A percentile compares a stretch with the other conserved stretches of the same genome.
phyloP scores from a whole-genome alignment of 1,139 yeast genomes.

The Taphrina populina region DNA sequence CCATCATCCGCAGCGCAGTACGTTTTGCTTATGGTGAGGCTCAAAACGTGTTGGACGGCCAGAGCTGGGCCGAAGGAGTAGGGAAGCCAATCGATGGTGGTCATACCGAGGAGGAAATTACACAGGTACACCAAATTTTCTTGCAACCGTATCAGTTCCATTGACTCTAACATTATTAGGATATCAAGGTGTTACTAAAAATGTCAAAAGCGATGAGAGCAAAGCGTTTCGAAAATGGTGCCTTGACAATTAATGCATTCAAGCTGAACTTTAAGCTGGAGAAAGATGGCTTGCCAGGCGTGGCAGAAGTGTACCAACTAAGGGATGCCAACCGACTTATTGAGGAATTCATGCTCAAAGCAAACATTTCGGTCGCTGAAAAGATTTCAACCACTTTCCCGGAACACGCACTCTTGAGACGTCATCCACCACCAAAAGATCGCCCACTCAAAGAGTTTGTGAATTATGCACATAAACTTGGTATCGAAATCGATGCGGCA shows the following conservation, averaged over 20 bases:
- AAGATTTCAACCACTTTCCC: slow-evolving; percentile 74
- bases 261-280: slow-evolving; percentile 74
- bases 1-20: slow-evolving; percentile 31
- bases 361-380: slow-evolving; percentile 83
- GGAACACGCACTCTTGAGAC: slow-evolving; percentile 76
- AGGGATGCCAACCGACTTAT: slow-evolving; percentile 60
- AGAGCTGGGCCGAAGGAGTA: slow-evolving; percentile 34
- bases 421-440: slow-evolving; percentile 81
- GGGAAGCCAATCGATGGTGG: slow-evolving; percentile 34
- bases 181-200: slow-evolving; percentile 16
- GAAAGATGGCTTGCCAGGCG: slow-evolving; percentile 75
- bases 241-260: slow-evolving; percentile 49
- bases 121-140: not conserved
- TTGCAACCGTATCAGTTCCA: no score
- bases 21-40: slow-evolving; percentile 36
- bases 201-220: slow-evolving; percentile 35
- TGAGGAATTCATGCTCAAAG: slow-evolving; percentile 76
- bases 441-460: slow-evolving; percentile 80
- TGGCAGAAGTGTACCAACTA: slow-evolving; percentile 67
- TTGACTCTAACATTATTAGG: no score
- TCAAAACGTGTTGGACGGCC: slow-evolving; percentile 33
- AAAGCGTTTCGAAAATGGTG: slow-evolving; percentile 59
- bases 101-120: slow-evolving; percentile 29
- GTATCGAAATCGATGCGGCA: slow-evolving; percentile 66
- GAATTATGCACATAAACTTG: slow-evolving; percentile 61